Conservation (phyloP, 805 yeast species). For the Babjeviella inositovora region DNA sequence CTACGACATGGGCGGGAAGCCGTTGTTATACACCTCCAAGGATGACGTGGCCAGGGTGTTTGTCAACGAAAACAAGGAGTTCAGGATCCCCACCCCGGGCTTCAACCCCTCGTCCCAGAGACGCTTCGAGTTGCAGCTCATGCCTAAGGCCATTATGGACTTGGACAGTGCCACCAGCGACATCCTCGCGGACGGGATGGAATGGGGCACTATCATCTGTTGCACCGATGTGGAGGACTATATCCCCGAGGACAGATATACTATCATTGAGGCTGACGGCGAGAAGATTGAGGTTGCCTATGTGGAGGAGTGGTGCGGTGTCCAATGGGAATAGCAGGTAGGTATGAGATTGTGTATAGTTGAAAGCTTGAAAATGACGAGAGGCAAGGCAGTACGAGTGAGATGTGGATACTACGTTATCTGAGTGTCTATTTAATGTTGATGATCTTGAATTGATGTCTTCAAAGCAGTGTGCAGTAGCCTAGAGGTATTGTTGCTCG, state of each 20-base stretch:
- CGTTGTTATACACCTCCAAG: slow-evolving; percentile 54
- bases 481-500: too few relatives aligned
- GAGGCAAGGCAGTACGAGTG: too few relatives aligned
- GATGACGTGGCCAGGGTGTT: slow-evolving; percentile 36
- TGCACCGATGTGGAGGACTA: slow-evolving; percentile 62
- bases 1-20: slow-evolving; percentile 67
- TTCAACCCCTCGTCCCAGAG: slow-evolving; percentile 44
- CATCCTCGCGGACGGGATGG: slow-evolving; percentile 65
- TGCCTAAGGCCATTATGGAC: slow-evolving; percentile 86
- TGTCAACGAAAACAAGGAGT: slow-evolving; percentile 8
- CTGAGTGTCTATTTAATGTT: too few relatives aligned
- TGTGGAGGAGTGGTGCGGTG: slow-evolving; percentile 67
- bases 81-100: slow-evolving; percentile 38
- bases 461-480: too few relatives aligned
- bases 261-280: slow-evolving; percentile 9
- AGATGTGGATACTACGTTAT: too few relatives aligned
- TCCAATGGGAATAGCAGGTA: slow-evolving; percentile 61
- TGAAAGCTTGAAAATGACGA: too few relatives aligned
- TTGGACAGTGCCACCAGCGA: slow-evolving; percentile 35
- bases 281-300: slow-evolving; percentile 65
- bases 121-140: slow-evolving; percentile 74
- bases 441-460: too few relatives aligned
- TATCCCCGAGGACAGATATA: slow-evolving; percentile 19
- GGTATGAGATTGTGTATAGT: too few relatives aligned
- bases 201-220: slow-evolving; percentile 90